Evolutionary conservation across 805 yeast species (phyloP).

Genomic region (Scheffersomyces lignosus): DNA sequence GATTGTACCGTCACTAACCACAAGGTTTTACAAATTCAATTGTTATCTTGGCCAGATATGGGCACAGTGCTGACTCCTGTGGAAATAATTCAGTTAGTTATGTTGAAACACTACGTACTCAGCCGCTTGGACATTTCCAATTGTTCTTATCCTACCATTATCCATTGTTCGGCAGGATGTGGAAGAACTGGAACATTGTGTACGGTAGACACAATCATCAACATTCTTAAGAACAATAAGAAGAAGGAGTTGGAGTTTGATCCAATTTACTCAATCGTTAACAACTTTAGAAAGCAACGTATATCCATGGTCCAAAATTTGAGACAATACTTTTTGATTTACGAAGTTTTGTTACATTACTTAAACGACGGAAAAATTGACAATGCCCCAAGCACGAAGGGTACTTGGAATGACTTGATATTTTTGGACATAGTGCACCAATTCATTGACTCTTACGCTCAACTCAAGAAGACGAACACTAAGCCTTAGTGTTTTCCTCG

Average conservation of each 20-base stretch:
- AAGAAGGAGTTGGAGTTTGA: slow-evolving; percentile 24
- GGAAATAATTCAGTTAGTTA: slow-evolving; percentile 53
- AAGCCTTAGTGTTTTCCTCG: no score
- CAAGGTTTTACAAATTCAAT: slow-evolving; percentile 70
- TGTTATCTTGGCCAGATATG: slow-evolving; percentile 82
- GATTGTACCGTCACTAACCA: slow-evolving; percentile 21
- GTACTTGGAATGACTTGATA: not conserved
- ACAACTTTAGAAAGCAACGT: slow-evolving; percentile 50
- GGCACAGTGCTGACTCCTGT: slow-evolving; percentile 57
- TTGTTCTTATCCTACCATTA: slow-evolving; percentile 35
- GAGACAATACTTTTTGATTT: slow-evolving; percentile 53
- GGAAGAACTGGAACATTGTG: slow-evolving; percentile 70
- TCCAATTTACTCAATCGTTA: slow-evolving; percentile 48
- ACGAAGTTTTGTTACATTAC: slow-evolving; percentile 36
- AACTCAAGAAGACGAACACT: no score
- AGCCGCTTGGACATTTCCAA: slow-evolving; percentile 3
- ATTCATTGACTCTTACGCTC: not conserved
- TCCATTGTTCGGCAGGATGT: slow-evolving; percentile 65
- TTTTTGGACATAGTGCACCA: not conserved
- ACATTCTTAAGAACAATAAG: slow-evolving; percentile 13
- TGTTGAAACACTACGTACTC: slow-evolving; percentile 24
- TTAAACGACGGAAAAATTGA: slow-evolving; percentile 6
- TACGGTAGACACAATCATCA: slow-evolving; percentile 35
- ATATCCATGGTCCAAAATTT: slow-evolving; percentile 61
- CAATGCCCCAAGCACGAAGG: not conserved